Evolutionary conservation across 2,329 filamentous ascomycete species (phyloP), one percentile per base, ranked within the genome.

Genomic region (Colletotrichum limetticola): DNA sequence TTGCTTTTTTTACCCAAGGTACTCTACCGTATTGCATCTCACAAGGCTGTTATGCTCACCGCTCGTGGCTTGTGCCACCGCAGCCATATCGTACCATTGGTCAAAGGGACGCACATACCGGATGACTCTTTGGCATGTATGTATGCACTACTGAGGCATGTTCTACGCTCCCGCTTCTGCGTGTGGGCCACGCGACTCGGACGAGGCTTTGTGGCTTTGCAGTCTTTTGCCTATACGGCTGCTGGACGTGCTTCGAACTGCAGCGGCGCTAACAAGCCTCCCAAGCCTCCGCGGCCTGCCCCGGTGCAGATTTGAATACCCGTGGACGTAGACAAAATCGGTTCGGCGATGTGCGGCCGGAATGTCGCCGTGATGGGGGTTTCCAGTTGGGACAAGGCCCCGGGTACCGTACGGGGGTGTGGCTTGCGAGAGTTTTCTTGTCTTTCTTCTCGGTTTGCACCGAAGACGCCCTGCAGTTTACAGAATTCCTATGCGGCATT

Each of bases 21-120:
- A 37, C 35, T n/a, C 19, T n/a, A 19, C 16, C 6, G 14, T 1
- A 16, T 42, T 16, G 37, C 37, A 42, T 42, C 37, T 16, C 12
- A 16, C 12, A 19, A 5, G 56, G 26, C 22, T 28, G 32, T 46
- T 70, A 66, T 65, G 60, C 60, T 70, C 66, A 72, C 71, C 66
- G 71, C 71, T 57, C 46, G 55, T 70, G 71, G 66, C 66, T 65
- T 56, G 63, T 65, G 53, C 63, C 37, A 67, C 57, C 46, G 22
- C 24, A n/a, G 24, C 22, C 32, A 12, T 9, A 16, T 14, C 60
- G 26, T 12, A 4, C n/a, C 30, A 32, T 46, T 46, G 42, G 61
- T 28, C 16, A 28, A 46, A 19, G 16, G 28, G 59, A 35, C 56
- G 37, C 32, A n/a, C n/a, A 19, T 22, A 9, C 57, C 56, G 55